Percentiles rank a stretch among this genome's conserved stretches.
These are phyloP conservation scores for Suhomyces sp. DNA, from an alignment of 805 yeast genomes.

Conservation along the genomic window DNA sequence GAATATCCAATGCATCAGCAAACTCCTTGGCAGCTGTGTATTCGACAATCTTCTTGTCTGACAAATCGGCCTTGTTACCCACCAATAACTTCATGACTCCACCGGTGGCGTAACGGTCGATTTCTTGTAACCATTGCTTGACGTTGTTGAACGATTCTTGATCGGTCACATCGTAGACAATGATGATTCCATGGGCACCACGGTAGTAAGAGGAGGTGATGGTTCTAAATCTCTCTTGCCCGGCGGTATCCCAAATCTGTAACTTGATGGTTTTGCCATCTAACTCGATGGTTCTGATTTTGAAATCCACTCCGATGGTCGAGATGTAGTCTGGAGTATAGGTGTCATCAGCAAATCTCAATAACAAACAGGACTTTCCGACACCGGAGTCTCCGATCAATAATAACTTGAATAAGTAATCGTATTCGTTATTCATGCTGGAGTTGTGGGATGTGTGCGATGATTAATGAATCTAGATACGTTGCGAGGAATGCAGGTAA, in stretches of 20 bases:
- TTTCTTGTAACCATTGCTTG: constrained; percentile 98
- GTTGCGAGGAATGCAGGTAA: no score
- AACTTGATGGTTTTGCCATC: constrained; percentile 97
- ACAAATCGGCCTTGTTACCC: constrained; percentile 93
- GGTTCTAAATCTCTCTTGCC: constrained; percentile 97
- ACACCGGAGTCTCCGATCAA: constrained; percentile 99
- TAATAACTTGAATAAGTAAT: constrained; percentile 89
- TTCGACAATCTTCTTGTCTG: constrained; percentile 93
- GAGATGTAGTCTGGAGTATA: constrained; percentile 96
- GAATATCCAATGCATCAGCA: constrained; percentile 92
- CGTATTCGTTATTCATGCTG: constrained; percentile 90
- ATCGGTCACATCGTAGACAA: constrained; percentile 97
- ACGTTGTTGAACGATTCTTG: constrained; percentile 95
- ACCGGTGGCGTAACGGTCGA: constrained; percentile 96
- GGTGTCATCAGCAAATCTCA: constrained; percentile 96
- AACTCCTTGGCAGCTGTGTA: constrained; percentile 95
- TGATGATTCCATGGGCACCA: constrained; percentile 98
- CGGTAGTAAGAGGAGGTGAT: constrained; percentile 96
- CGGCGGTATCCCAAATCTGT: constrained; percentile 99
- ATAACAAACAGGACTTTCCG: constrained; percentile 91
- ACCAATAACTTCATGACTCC: constrained; percentile 94
- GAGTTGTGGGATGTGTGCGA: no score
- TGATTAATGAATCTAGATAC: no score
- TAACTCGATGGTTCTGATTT: constrained; percentile 83
- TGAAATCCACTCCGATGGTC: constrained; percentile 96